Evolutionary conservation across 139 green algal genomes (phyloP), one percentile per base, ranked within the genome.

Genomic region (Axilococcus clingmanii): DNA sequence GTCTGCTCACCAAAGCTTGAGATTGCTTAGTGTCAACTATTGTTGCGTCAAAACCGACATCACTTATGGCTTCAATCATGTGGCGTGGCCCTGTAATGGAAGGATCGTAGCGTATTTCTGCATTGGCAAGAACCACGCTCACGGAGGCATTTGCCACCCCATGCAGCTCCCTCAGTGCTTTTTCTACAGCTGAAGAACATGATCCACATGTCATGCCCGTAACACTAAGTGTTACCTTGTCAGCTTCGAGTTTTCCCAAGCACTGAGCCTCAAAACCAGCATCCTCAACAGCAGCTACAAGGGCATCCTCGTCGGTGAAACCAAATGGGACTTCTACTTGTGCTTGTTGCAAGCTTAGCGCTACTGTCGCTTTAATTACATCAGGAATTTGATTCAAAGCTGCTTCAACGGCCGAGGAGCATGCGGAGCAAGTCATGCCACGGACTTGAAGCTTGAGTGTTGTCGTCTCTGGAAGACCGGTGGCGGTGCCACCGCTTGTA

Each of bases 391-490:
- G 38, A 1, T 14, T n/a, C 37, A 89, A 45, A 4, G 55, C 65
- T n/a, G 33, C 33, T 63, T 96, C 73, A 9, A 83, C 71, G 4
- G 66, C 70, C 12, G 35, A 55, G 3, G 62, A 69, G 61, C 73
- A 87, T 1, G 81, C 73, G 6, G 69, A 60, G 58, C 84, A 94
- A 25, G 76, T 75, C 84, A 95, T 88, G 35, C 85, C 82, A 4
- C 47, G 34, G 11, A 94, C 70, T 14, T 35, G 8, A 19, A 79
- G 14, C n/a, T 53, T 61, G 16, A 54, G 33, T 12, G 58, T 43
- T 40, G 61, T n/a, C n/a, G 36, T 11, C 5, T 33, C 14, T 0
- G n/a, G 0, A 12, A 30, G 31, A 16, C 22, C 40, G 7, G 19
- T 46, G 3, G 19, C 6, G 29, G 41, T 47, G 44, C 20, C 20